Evolutionary conservation across 2,329 filamentous ascomycete genomes (phyloP).

Genomic region (Fusarium temperatum): DNA sequence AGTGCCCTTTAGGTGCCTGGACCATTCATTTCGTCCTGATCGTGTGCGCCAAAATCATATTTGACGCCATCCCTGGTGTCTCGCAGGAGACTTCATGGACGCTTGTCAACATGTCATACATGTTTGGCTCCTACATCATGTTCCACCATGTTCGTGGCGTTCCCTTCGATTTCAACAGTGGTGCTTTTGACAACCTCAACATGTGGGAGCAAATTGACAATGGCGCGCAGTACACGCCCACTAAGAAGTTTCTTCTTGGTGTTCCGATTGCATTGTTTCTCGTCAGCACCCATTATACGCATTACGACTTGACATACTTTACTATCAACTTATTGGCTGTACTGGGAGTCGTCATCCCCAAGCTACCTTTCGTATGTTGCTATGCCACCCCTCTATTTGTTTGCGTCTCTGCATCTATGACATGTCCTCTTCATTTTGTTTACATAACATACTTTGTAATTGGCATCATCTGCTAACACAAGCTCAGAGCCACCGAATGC

Average conservation of each 20-base stretch:
- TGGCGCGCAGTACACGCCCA: conserved; percentile 96
- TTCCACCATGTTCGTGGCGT: conserved; percentile 99
- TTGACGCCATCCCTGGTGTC: conserved; percentile 94
- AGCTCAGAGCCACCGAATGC: conserved; percentile 77
- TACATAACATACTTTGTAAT: not conserved
- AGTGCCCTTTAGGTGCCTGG: conserved; percentile 79
- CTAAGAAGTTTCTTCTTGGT: conserved; percentile 96
- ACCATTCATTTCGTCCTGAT: conserved; percentile 97
- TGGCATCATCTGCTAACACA: conserved; percentile 37
- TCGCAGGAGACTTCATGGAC: conserved; percentile 99
- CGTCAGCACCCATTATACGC: conserved; percentile 97
- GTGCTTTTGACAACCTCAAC: conserved; percentile 98
- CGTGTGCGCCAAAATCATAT: conserved; percentile 90
- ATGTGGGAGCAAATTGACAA: conserved; percentile 99
- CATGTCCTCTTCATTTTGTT: not conserved
- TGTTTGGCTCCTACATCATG: conserved; percentile 99
- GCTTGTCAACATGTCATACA: conserved; percentile 97
- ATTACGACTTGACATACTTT: conserved; percentile 97
- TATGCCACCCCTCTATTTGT: not conserved
- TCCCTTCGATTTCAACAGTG: conserved; percentile 98
- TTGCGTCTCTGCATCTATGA: not conserved
- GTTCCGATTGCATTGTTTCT: conserved; percentile 95
- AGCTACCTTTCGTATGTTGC: conserved; percentile 86
- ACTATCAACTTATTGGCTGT: conserved; percentile 96
- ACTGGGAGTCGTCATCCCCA: conserved; percentile 92